Base-by-base conservation (phyloP, 192 early-diverging fungal genomes). In the Coemansia sp. region DNA sequence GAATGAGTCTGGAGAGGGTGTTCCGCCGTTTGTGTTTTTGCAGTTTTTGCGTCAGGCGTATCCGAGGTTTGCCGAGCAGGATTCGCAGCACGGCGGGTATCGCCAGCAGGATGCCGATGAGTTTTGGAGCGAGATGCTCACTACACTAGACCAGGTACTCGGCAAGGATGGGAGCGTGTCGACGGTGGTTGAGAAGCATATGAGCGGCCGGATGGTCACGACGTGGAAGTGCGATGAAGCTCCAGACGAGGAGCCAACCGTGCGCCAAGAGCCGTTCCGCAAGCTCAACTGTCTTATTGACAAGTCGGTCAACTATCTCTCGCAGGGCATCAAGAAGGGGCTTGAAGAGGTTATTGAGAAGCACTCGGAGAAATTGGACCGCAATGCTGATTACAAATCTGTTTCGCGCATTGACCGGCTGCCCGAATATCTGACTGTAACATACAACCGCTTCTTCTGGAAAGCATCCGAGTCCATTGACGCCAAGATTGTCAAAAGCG, bases 51-150 rank as follows among this genome's bases (percentile, higher is more conserved):
- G 94, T 17, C 78, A 79, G 37, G 84, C 84, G 5, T 97, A 88
- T 62, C 95, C 94, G 45, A 92, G 94, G 75, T 98, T 96, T 73
- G 87, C 83, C 6, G 92, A 97, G 72, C 82, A 80, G 64, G 89
- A 93, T 47, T 72, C 72, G 45, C 79, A 82, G 39, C 80, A 84
- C 21, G 88, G 87, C 29, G 76, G 83, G 4, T 94, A 79, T 67
- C 85, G 89, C 78, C 97, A 99, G 77, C 97, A 99, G 76, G 97
- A 99, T 72, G 97, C 97, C 2, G 95, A 99, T 72, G 97, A 99
- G 69, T 97, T 92, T 77, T 98, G 94, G 95, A 89, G 87, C 67
- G 85, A 95, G 72, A 69, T 98, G 24, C 70, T 98, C 15, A 85
- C 87, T 1, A 84, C 85, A 1, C 69, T 98, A 39, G 65, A 67